phyloP scores from a whole-genome alignment of 108 stramenopile genomes.

The Skeletonema costatum region DNA sequence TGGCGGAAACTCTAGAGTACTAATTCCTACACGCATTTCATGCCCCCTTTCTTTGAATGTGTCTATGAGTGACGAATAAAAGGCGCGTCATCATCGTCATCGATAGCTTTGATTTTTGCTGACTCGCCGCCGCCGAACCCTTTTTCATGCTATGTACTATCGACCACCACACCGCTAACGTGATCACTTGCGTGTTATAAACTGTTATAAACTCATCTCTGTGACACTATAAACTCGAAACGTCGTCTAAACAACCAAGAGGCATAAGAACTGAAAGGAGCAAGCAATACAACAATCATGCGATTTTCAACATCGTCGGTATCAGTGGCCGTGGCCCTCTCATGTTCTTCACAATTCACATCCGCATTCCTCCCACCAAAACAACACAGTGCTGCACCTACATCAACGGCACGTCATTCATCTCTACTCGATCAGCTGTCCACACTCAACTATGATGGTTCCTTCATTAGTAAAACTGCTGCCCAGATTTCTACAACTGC shows the following conservation, averaged over 20 bases:
- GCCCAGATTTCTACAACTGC: neutral
- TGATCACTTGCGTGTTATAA: too few species aligned
- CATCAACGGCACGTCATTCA: neutral
- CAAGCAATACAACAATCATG: neutral
- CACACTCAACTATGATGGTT: conserved; percentile 22
- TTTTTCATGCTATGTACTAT: too few species aligned
- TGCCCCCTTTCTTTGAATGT: too few species aligned
- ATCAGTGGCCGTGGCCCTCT: neutral
- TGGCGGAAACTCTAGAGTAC: too few species aligned
- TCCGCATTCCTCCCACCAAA: neutral
- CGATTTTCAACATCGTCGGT: neutral
- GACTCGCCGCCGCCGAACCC: too few species aligned
- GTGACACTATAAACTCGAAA: too few species aligned
- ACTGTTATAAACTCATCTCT: too few species aligned
- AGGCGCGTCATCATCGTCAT: too few species aligned
- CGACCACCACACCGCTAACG: too few species aligned
- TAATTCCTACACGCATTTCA: too few species aligned
- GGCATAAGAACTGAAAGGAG: neutral
- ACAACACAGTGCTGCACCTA: neutral
- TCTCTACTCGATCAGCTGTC: conserved; percentile 20
- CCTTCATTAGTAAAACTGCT: conserved; percentile 11
- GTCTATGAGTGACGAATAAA: too few species aligned
- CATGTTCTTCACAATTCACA: neutral
- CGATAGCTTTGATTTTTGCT: too few species aligned
- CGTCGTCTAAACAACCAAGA: neutral